A percentile compares a stretch with the other conserved stretches of the same genome.
These are phyloP conservation scores for Penicillium sp. DNA, from an alignment of 2,329 filamentous ascomycete species.

Conservation along the genomic window DNA sequence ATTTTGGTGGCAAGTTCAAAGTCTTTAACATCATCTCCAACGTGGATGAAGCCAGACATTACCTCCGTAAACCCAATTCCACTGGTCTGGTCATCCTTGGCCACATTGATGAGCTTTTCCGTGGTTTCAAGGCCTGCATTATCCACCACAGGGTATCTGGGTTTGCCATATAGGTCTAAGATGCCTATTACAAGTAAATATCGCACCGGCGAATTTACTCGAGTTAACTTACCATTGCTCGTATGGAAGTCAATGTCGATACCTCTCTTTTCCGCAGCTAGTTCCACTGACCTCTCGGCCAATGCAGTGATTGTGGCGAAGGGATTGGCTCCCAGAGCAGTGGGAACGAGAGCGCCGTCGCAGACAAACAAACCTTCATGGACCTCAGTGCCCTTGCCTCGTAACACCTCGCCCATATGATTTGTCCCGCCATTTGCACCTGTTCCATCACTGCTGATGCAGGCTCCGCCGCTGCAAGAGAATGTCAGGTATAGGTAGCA, in stretches of 20 bases:
- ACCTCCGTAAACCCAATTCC: slow-evolving; percentile 23
- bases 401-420: slow-evolving; percentile 63
- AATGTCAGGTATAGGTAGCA: background rate
- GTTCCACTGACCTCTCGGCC: slow-evolving; percentile 63
- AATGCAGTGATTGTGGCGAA: slow-evolving; percentile 70
- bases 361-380: slow-evolving; percentile 63
- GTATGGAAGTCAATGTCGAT: slow-evolving; percentile 48
- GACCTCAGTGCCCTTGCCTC: slow-evolving; percentile 53
- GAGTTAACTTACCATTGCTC: slow-evolving; percentile 10
- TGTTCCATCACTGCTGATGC: slow-evolving; percentile 62
- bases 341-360: slow-evolving; percentile 64
- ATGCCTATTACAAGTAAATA: slow-evolving; percentile 1
- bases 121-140: background rate
- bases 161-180: slow-evolving; percentile 9
- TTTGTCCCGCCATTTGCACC: slow-evolving; percentile 62
- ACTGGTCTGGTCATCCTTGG: slow-evolving; percentile 5
- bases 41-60: slow-evolving; percentile 14
- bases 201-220: background rate
- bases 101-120: background rate
- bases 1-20: slow-evolving; percentile 3
- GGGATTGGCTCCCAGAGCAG: slow-evolving; percentile 64
- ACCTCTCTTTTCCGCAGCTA: slow-evolving; percentile 46
- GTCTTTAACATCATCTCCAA: slow-evolving; percentile 1
- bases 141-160: background rate
- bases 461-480: slow-evolving; percentile 52